Base-by-base conservation (phyloP, 2,329 filamentous ascomycete genomes). In the Atkinsonella texensis region DNA sequence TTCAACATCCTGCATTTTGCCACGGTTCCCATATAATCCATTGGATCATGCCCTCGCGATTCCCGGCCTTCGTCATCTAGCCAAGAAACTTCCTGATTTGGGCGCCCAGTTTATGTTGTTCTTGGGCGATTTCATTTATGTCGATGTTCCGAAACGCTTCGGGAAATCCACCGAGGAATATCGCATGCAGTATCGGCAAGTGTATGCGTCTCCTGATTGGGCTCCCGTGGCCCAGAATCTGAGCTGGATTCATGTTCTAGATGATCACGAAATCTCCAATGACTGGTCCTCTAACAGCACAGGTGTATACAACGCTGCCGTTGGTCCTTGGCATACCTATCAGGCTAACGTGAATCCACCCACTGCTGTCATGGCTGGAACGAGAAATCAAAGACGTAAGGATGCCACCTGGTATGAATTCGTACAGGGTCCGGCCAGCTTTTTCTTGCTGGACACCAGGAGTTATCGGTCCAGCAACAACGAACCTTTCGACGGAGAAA, bases 151-250 rank as follows among this genome's bases (percentile, higher is more conserved):
- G 0, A 76, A 81, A 46, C 81, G 85, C 10, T 85, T 90, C 63
- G 89, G 89, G 11, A 81, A 77, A 41, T 76, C 80, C 0, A 71
- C 76, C 1, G 82, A 87, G 50, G 82, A 89, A 60, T 98, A 96
- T 65, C 81, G 90, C 48, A 81, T 88, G 63, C 89, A 96, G 63
- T 98, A 98, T 63, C 84, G 91, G 18, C 89, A 94, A 60, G 84
- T 96, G n/a, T 98, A 98, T 63, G 85, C 88, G 0, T 95, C 90
- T 2, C 91, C 91, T 0, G 91, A 95, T 57, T 98, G 93, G 93
- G 74, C 79, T 1, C 72, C 81, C 0, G 82, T 87, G 11, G 81
- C 81, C 1, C 76, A 85, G 58, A 83, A 89, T 51, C 73, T 97
- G n/a, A 94, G 90, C 60, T 98, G 93, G 93, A 88, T 97, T 44